These are phyloP conservation scores for Cynara cardunculus DNA, from an alignment of 129 eudicot species.

Conservation along the genomic window DNA sequence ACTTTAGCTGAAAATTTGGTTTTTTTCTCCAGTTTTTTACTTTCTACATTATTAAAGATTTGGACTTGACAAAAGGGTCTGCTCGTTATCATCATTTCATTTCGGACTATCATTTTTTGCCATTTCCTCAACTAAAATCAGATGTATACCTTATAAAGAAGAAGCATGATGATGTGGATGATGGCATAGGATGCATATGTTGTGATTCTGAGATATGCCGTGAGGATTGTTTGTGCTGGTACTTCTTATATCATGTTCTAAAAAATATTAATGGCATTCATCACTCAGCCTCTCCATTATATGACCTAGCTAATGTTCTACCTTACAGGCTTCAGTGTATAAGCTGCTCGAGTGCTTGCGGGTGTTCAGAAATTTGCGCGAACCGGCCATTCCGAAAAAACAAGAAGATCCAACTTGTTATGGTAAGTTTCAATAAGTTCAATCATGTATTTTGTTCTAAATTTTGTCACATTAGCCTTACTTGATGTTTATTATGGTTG, in stretches of 20 bases:
- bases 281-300: not conserved
- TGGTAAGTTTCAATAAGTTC: conserved; percentile 34
- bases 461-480: not conserved
- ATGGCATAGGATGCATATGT: conserved; percentile 54
- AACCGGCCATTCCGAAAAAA: conserved; percentile 73
- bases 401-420: conserved; percentile 55
- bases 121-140: conserved; percentile 36
- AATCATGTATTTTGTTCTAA: not conserved
- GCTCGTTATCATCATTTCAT: not conserved
- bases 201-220: conserved; percentile 53
- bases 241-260: conserved; percentile 14
- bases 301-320: conserved; percentile 1
- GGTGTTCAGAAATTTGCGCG: conserved; percentile 60
- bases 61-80: not conserved
- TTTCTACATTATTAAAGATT: too few species aligned
- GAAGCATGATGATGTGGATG: conserved; percentile 40
- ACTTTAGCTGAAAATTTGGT: too few species aligned
- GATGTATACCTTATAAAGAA: conserved; percentile 67
- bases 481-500: not conserved
- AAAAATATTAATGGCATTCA: not conserved
- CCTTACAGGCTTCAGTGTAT: conserved; percentile 53
- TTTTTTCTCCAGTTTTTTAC: too few species aligned
- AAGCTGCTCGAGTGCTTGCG: conserved; percentile 75
- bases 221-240: conserved; percentile 81
- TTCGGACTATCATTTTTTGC: not conserved